Evolutionary conservation across 805 yeast genomes (phyloP), one percentile per base, ranked within the genome.

Genomic region (Grigorovia yakushimaensis): DNA sequence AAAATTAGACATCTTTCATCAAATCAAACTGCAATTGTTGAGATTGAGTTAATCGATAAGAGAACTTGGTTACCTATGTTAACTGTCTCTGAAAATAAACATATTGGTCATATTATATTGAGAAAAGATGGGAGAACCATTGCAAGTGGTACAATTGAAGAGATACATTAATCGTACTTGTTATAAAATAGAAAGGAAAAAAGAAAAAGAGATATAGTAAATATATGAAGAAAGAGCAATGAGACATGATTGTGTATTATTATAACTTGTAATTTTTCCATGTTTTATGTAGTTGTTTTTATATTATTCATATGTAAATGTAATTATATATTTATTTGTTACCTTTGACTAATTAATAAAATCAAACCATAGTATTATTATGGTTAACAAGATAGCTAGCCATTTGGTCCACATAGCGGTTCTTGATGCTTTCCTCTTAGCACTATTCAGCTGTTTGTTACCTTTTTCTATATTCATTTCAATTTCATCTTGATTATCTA

Each of bases 111-210:
- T 70, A 87, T 93, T 66, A 88, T 98, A 19, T 76, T 93, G 65
- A 88, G 99, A 76, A 98, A 93, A 70, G 98, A 93, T 70, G 98
- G 98, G 59, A 82, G 80, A 58, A 91, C 98, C 42, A 88, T 93
- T 68, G 99, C 98, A 52, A 91, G 93, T 63, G 99, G 98, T 67
- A 84, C 86, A 67, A 85, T 91, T 59, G 83, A 94, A 51, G 85
- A 87, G 72, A 54, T 43, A 1, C 33, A 44, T 21, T 67, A 39
- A 68, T 37, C 10, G 17, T 22, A 27, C 33, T n/a, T n/a, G n/a
- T n/a, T n/a, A n/a, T n/a, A n/a, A n/a, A n/a, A n/a, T n/a, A n/a
- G n/a, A n/a, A n/a, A n/a, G n/a, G n/a, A n/a, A n/a, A n/a, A n/a
- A n/a, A n/a, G n/a, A 23, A 21, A 5, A 24, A 40, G 22, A 3